A percentile compares a stretch with the other conserved stretches of the same genome.
Conservation (phyloP, 2,329 filamentous ascomycete species). For the Trichoderma atroviride region DNA sequence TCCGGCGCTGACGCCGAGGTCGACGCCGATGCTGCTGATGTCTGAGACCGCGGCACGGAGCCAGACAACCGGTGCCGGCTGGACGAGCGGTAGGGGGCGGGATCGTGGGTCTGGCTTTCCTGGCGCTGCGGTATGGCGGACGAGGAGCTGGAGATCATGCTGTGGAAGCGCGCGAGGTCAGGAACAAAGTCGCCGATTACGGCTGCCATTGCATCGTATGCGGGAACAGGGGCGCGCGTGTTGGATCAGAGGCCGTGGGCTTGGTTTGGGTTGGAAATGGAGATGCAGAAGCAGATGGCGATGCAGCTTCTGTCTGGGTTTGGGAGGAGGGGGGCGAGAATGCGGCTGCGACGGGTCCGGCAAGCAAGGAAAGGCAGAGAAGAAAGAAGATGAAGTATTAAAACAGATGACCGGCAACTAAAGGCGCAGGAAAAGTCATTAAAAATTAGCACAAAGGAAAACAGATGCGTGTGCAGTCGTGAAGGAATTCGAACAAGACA, state of each 20-base stretch:
- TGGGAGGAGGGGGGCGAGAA: background rate
- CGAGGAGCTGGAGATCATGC: conserved; percentile 62
- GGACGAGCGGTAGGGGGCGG: conserved; percentile 26
- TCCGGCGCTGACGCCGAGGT: background rate
- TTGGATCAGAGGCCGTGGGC: background rate
- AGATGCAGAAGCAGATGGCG: background rate
- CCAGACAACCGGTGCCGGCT: conserved; percentile 22
- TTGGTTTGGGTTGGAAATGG: background rate
- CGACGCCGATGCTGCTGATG: background rate
- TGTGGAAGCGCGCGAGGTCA: conserved; percentile 70
- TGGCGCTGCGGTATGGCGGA: conserved; percentile 25
- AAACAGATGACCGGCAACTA: conserved; percentile 19
- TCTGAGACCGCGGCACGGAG: conserved; percentile 29
- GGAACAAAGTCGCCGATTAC: conserved; percentile 73
- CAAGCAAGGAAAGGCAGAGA: conserved; percentile 3
- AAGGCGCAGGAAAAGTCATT: conserved; percentile 26
- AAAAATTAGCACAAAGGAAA: conserved; percentile 25
- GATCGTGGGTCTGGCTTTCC: conserved; percentile 44
- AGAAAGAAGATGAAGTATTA: conserved; percentile 10
- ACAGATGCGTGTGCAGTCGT: conserved; percentile 20
- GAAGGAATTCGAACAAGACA: conserved; percentile 4
- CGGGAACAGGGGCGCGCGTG: background rate
- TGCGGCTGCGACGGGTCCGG: conserved; percentile 15
- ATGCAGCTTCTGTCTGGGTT: background rate
- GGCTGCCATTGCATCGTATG: conserved; percentile 60